A percentile compares a stretch with the other conserved stretches of the same genome.
These are phyloP conservation scores for Fusarium sp. DNA, from an alignment of 2,329 filamentous ascomycete species.

Conservation along the genomic window DNA sequence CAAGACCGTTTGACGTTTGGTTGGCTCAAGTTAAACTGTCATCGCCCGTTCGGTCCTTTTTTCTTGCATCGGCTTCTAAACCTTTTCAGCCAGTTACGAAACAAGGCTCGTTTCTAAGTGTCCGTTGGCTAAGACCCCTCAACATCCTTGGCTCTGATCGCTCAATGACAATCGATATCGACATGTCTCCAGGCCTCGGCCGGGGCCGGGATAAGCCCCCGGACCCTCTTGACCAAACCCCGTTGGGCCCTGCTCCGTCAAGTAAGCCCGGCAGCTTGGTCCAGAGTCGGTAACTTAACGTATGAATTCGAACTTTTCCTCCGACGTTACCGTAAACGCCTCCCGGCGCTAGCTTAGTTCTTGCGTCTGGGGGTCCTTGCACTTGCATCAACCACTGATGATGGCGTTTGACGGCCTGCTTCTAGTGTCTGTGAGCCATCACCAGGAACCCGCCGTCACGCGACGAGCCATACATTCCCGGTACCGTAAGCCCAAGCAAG, in stretches of 20 bases:
- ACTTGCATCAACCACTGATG: conserved; percentile 24
- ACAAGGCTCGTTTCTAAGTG: conserved; percentile 18
- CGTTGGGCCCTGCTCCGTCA: conserved; percentile 30
- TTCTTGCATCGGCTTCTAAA: not conserved
- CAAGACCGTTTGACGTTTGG: not conserved
- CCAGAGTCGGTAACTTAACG: conserved; percentile 37
- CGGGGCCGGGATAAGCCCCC: too few relatives aligned
- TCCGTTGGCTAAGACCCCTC: conserved; percentile 18
- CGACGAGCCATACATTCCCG: conserved; percentile 19
- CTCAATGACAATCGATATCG: conserved; percentile 29
- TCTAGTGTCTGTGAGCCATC: conserved; percentile 40
- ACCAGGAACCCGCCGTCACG: conserved; percentile 44
- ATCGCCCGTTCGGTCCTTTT: conserved; percentile 13
- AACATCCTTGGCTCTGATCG: conserved; percentile 31
- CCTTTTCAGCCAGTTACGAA: conserved; percentile 7
- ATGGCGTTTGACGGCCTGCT: conserved; percentile 17
- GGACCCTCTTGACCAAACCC: conserved; percentile 18
- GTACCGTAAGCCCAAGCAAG: conserved; percentile 20
- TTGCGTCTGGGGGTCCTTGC: conserved; percentile 14
- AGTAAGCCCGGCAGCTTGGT: conserved; percentile 25
- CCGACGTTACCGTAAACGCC: conserved; percentile 37
- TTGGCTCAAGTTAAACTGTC: conserved; percentile 13
- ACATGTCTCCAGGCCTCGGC: not conserved
- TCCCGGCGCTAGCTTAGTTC: conserved; percentile 30
- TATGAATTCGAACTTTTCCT: conserved; percentile 39